Conservation (phyloP, 2,329 filamentous ascomycete genomes). For the Pseudogymnoascus sp. region DNA sequence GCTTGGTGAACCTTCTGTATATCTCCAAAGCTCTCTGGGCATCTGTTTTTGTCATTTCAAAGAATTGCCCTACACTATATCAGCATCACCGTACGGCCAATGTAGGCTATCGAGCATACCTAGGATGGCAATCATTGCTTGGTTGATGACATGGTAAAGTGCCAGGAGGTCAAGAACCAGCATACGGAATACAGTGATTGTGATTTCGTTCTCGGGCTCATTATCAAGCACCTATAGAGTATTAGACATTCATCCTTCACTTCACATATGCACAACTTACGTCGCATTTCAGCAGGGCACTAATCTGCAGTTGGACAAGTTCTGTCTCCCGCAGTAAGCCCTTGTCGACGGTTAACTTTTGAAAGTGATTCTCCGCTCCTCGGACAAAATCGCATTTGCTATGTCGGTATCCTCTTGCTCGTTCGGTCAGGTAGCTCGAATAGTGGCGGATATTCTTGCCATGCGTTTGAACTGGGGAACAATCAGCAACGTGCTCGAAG, state of each 20-base stretch:
- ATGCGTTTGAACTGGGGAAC: slow-evolving; percentile 73
- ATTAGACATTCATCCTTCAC: slow-evolving; percentile 13
- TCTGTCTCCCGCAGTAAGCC: slow-evolving; percentile 88
- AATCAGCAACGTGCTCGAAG: neutral
- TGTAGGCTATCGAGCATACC: slow-evolving; percentile 45
- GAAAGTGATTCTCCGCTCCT: slow-evolving; percentile 70
- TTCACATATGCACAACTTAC: slow-evolving; percentile 42
- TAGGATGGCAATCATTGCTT: slow-evolving; percentile 92
- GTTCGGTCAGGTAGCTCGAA: slow-evolving; percentile 74
- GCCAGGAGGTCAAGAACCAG: slow-evolving; percentile 83
- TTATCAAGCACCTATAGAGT: slow-evolving; percentile 64
- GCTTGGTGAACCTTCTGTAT: slow-evolving; percentile 83
- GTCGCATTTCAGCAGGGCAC: slow-evolving; percentile 79
- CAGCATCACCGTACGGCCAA: slow-evolving; percentile 13
- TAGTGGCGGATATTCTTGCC: slow-evolving; percentile 92
- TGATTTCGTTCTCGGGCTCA: slow-evolving; percentile 94
- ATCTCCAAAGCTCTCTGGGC: slow-evolving; percentile 86
- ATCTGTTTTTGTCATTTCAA: slow-evolving; percentile 93
- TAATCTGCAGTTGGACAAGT: slow-evolving; percentile 78
- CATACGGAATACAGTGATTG: slow-evolving; percentile 83
- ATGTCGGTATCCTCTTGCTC: slow-evolving; percentile 72
- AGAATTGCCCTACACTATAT: slow-evolving; percentile 69
- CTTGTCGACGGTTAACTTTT: slow-evolving; percentile 82
- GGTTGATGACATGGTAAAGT: slow-evolving; percentile 91
- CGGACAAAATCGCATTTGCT: slow-evolving; percentile 88